Conservation (phyloP, 73 alveolate genomes). For the Strombidium stylifer region DNA sequence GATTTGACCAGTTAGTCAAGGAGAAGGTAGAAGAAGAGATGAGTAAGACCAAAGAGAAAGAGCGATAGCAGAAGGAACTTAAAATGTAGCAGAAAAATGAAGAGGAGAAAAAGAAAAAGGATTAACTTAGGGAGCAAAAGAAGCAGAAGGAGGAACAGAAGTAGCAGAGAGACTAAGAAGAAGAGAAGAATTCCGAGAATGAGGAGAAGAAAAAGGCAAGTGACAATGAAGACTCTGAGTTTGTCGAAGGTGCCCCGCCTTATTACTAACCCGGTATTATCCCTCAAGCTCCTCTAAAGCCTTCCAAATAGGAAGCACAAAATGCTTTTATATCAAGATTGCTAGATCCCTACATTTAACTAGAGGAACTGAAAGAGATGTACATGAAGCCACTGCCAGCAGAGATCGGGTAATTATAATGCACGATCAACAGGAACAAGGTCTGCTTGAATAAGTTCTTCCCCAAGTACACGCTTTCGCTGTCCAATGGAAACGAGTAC, state of each 20-base stretch:
- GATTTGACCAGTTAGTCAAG: too few relatives aligned
- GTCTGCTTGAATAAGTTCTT: conserved; percentile 74
- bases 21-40: too few relatives aligned
- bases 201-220: conserved; percentile 1
- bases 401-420: conserved; percentile 63
- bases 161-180: too few relatives aligned
- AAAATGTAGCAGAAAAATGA: conserved; percentile 5
- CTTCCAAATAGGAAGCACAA: conserved; percentile 20
- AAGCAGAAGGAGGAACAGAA: too few relatives aligned
- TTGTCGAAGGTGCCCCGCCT: background rate
- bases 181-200: too few relatives aligned
- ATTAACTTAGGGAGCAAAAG: too few relatives aligned
- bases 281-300: conserved; percentile 1
- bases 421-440: conserved; percentile 78
- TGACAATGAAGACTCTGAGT: background rate
- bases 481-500: conserved; percentile 67
- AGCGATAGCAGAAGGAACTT: conserved; percentile 6
- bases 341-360: conserved; percentile 49
- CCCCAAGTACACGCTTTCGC: conserved; percentile 79
- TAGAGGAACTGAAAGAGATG: conserved; percentile 43
- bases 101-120: conserved; percentile 1
- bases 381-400: conserved; percentile 59
- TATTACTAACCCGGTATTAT: background rate
- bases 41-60: too few relatives aligned
- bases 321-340: conserved; percentile 30